Base-by-base conservation (phyloP, 371 early-diverging fungal species). In the Dinochytrium kinnereticum region DNA sequence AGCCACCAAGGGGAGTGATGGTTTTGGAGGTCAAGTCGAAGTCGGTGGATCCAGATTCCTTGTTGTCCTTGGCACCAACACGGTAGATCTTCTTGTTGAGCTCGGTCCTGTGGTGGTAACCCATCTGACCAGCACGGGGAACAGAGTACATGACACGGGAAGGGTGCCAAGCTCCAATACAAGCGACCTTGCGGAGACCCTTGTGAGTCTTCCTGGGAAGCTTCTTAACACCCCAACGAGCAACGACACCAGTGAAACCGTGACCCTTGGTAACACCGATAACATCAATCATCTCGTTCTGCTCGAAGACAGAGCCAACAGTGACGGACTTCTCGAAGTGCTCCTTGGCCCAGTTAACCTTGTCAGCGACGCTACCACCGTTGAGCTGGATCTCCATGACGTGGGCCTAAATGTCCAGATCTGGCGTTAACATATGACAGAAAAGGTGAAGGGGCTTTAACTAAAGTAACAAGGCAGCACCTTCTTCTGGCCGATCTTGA, bases 151-250 rank as follows among this genome's bases (percentile, higher is more conserved):
- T 96, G 86, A 99, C 99, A 78, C 98, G 94, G 82, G 94, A 90
- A 84, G 99, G 99, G 91, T 99, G 99, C 99, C 99, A 99, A 75
- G 99, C 99, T 86, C 99, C 99, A 84, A 99, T 99, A 94, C 99
- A 99, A 81, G 99, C 99, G 79, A 99, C 99, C 94, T 99, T 99
- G 84, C 99, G 95, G 78, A 97, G 92, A 95, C 99, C 99, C 88
- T 95, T 95, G 90, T 98, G 98, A 61, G 99, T 98, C 95, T 99
- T 99, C 87, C 99, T 92, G 72, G 99, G 99, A 77, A 99, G 94
- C 92, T 98, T 99, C 91, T 97, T 99, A 86, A 97, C 96, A 82
- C 99, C 99, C 98, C 98, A 99, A 93, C 99, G 97, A 83, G 94
- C 94, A 76, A 99, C 97, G 81, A 98, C 98, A 90, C 99, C 99